Evolutionary conservation across 306 rosid species (phyloP), one percentile per base, ranked within the genome.

Genomic region (Prunus armeniaca): DNA sequence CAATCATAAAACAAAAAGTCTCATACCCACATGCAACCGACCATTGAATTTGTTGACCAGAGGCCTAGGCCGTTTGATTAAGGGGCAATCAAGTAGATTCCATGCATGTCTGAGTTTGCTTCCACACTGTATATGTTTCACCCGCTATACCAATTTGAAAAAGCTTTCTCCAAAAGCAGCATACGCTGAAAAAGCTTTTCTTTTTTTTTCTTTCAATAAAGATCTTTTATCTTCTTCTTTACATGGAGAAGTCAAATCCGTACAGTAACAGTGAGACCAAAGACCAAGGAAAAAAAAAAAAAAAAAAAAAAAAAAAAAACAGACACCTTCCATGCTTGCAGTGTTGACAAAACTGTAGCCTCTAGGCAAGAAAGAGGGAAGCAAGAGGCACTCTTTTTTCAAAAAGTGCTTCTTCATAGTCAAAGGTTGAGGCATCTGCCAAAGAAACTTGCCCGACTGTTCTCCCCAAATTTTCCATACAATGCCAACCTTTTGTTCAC

Each of bases 11-110:
- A 55, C 71, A 77, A 68, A 87, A 87, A 61, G 88, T 79, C 76
- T 28, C 73, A 68, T 49, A 19, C 73, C 77, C 97, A 89, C 91
- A 89, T 91, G 96, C 86, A 71, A 76, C 24, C 81, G 78, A 86
- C 77, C 76, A 51, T 50, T 63, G 82, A 84, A 65, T 79, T 79
- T 73, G 68, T 70, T 60, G 72, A 64, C 47, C 20, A 69, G 3
- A 60, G 86, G 78, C 83, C 58, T 52, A 32, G 45, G 75, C 78
- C 79, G 27, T 51, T 27, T 74, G 67, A 70, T 54, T 63, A 27
- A 56, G 27, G 2, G 43, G 43, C 43, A 38, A 38, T 80, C 57
- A 81, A 65, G 83, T 65, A 69, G 87, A 73, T 75, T 77, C 11
- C 57, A 46, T 55, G 32, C 22, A 12, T 65, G 27, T 50, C 27